phyloP scores from a whole-genome alignment of 305 asterid genomes.

The Fraxinus baroniana region DNA sequence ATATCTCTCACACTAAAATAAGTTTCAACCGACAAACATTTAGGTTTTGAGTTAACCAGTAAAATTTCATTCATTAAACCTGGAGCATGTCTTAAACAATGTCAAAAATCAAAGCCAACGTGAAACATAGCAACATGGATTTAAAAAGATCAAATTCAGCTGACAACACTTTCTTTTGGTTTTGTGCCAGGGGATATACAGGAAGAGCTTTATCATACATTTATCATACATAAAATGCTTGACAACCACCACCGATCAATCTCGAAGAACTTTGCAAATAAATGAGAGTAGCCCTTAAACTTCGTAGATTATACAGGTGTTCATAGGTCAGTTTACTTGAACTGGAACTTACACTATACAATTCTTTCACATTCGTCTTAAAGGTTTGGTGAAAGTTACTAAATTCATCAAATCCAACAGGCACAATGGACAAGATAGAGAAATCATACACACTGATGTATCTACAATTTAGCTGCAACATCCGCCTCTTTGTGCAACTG shows the following conservation, averaged over 20 bases:
- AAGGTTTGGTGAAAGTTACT: constrained; percentile 3
- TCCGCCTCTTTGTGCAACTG: constrained; percentile 68
- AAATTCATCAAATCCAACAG: constrained; percentile 23
- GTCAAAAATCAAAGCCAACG: neutral
- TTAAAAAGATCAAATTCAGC: neutral
- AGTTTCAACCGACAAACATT: neutral
- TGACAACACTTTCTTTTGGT: neutral
- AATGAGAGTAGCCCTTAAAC: neutral
- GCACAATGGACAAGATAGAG: constrained; percentile 19
- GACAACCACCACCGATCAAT: neutral
- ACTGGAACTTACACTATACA: constrained; percentile 27
- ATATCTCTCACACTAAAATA: neutral
- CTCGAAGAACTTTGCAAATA: neutral
- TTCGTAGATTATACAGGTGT: neutral
- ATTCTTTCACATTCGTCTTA: neutral
- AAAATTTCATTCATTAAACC: neutral
- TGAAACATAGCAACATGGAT: neutral
- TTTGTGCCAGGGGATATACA: neutral
- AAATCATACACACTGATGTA: neutral
- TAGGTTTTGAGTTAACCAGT: neutral
- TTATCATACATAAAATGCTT: too few relatives aligned
- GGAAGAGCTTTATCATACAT: neutral
- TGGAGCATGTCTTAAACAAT: neutral
- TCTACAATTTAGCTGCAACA: constrained; percentile 54
- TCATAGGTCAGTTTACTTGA: neutral